phyloP scores from a whole-genome alignment of 768 basidiomycete genomes.

The Hydnomerulius pinastri region DNA sequence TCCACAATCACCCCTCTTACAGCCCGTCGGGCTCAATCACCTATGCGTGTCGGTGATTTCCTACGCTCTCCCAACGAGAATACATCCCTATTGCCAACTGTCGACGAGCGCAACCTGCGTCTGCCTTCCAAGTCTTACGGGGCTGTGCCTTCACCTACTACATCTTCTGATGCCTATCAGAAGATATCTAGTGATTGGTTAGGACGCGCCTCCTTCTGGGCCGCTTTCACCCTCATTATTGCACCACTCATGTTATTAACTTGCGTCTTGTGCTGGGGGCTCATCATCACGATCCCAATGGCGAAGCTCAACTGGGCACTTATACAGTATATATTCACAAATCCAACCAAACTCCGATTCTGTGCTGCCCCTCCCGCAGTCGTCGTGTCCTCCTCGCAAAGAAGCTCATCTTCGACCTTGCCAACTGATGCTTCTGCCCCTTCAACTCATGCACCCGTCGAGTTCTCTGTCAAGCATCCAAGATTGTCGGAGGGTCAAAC shows the following conservation, averaged over 20 bases:
- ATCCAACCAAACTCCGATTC: constrained; percentile 88
- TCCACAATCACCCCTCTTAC: constrained; percentile 47
- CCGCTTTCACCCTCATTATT: constrained; percentile 71
- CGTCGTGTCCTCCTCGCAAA: constrained; percentile 39
- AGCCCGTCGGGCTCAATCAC: constrained; percentile 18
- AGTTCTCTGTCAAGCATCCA: constrained; percentile 69
- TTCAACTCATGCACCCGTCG: constrained; percentile 33
- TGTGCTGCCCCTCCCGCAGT: constrained; percentile 82
- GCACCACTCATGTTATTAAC: constrained; percentile 88
- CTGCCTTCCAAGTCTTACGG: constrained; percentile 69
- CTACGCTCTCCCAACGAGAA: constrained; percentile 42
- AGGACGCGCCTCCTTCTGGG: constrained; percentile 83
- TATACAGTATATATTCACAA: constrained; percentile 74
- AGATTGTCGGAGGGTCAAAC: constrained; percentile 84
- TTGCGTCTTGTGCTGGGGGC: constrained; percentile 91
- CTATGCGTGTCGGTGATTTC: constrained; percentile 1
- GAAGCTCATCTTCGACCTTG: constrained; percentile 19
- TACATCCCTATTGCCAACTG: constrained; percentile 44
- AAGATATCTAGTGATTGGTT: constrained; percentile 48
- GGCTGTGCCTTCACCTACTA: constrained; percentile 43
- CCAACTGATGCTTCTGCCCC: constrained; percentile 7
- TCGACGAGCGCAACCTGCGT: constrained; percentile 34
- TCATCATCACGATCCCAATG: constrained; percentile 97
- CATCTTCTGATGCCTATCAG: constrained; percentile 19
- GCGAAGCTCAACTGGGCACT: constrained; percentile 97